Evolutionary conservation across 2,329 filamentous ascomycete species (phyloP).

Genomic region (Penicillium paneum): DNA sequence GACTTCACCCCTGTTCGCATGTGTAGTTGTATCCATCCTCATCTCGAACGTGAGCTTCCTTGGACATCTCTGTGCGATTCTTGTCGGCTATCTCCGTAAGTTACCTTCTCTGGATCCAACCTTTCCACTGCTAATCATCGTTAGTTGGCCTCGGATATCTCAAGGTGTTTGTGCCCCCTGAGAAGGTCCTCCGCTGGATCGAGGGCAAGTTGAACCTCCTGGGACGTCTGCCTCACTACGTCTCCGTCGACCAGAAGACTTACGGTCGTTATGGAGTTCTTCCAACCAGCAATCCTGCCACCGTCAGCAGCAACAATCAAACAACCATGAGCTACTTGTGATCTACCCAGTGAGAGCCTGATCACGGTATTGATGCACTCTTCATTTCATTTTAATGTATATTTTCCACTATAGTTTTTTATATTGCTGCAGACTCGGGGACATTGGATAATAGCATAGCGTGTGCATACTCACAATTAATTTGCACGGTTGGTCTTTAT

Average conservation of each 20-base stretch:
- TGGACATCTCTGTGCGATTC: conserved; percentile 81
- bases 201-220: conserved; percentile 85
- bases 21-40: conserved; percentile 71
- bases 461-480: conserved; percentile 18
- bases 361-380: conserved; percentile 21
- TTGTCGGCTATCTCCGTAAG: conserved; percentile 81
- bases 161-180: conserved; percentile 83
- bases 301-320: conserved; percentile 30
- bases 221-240: conserved; percentile 80
- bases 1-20: conserved; percentile 77
- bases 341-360: conserved; percentile 65
- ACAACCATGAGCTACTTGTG: conserved; percentile 60
- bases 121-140: conserved; percentile 8
- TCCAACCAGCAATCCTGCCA: conserved; percentile 52
- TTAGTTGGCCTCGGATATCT: conserved; percentile 81
- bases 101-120: conserved; percentile 13
- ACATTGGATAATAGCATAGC: conserved; percentile 21
- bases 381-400: conserved; percentile 31
- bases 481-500: conserved; percentile 33
- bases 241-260: conserved; percentile 93
- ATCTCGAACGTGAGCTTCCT: conserved; percentile 78
- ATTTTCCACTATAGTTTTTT: conserved; percentile 24
- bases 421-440: conserved; percentile 6
- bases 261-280: conserved; percentile 89
- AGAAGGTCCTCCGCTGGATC: conserved; percentile 81